Evolutionary conservation across 192 early-diverging fungal genomes (phyloP).

Genomic region (Rhizoclosmatium globosum): DNA sequence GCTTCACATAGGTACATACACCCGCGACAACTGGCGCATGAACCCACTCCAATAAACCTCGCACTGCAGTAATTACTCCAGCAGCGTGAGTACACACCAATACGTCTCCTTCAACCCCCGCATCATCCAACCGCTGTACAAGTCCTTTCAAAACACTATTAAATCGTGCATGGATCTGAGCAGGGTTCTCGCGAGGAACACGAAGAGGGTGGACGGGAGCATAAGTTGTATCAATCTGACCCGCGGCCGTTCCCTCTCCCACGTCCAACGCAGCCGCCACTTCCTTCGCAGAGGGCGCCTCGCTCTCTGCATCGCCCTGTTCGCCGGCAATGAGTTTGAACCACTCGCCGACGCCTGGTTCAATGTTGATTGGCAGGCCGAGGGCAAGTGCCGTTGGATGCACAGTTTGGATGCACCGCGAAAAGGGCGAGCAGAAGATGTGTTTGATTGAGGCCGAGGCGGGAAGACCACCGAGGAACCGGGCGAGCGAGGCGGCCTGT

Average conservation of each 20-base stretch:
- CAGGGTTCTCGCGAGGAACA: slow-evolving; percentile 28
- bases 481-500: too few relatives aligned
- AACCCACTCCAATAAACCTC: slow-evolving; percentile 23
- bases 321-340: slow-evolving; percentile 24
- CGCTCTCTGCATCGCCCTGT: background rate
- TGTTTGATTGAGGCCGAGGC: background rate
- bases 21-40: slow-evolving; percentile 21
- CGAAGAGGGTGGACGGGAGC: background rate
- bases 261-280: background rate
- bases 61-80: slow-evolving; percentile 20
- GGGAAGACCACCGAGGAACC: background rate
- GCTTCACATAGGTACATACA: slow-evolving; percentile 20
- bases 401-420: slow-evolving; percentile 47
- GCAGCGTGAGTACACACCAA: slow-evolving; percentile 46
- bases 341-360: slow-evolving; percentile 44
- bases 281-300: background rate
- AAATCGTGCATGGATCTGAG: slow-evolving; percentile 37
- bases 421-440: slow-evolving; percentile 44
- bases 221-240: background rate
- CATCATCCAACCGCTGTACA: background rate
- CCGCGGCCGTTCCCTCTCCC: background rate
- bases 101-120: slow-evolving; percentile 12
- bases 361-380: slow-evolving; percentile 31
- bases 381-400: slow-evolving; percentile 21
- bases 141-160: background rate